These are phyloP conservation scores for Elsinoe fawcettii DNA, from an alignment of 2,329 filamentous ascomycete species.

Conservation along the genomic window DNA sequence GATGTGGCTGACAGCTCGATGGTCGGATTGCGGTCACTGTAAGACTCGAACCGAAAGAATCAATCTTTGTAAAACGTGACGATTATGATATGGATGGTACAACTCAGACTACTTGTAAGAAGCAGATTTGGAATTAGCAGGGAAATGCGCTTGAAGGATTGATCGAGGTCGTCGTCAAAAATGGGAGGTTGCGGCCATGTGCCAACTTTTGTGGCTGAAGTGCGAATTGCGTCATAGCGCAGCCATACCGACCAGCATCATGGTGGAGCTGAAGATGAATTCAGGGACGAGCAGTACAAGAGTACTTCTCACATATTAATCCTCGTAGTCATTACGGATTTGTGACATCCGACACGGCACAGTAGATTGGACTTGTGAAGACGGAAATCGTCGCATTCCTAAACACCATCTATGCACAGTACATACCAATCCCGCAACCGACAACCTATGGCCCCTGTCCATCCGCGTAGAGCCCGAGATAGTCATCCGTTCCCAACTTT, in stretches of 20 bases:
- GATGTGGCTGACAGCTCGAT: not conserved
- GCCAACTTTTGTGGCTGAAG: constrained; percentile 14
- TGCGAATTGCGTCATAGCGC: constrained; percentile 2
- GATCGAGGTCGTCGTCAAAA: not conserved
- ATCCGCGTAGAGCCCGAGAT: not conserved
- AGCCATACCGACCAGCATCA: constrained; percentile 4
- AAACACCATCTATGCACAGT: constrained; percentile 4
- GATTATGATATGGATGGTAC: no score
- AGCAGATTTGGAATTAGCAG: no score
- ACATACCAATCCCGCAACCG: not conserved
- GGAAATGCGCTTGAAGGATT: not conserved
- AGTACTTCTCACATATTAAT: not conserved
- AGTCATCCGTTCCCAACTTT: constrained; percentile 11
- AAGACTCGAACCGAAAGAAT: no score
- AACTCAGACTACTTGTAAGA: no score
- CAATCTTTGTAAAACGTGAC: no score
- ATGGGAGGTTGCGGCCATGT: not conserved
- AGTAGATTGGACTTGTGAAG: not conserved
- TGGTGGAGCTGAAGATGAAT: not conserved
- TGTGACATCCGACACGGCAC: not conserved
- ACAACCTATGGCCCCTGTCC: not conserved
- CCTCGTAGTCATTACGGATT: not conserved
- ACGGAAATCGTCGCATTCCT: not conserved
- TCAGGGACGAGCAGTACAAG: not conserved
- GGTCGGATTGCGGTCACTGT: not conserved